Conservation (phyloP, 1,139 yeast genomes). For the Lodderomyces metapsilosis region DNA sequence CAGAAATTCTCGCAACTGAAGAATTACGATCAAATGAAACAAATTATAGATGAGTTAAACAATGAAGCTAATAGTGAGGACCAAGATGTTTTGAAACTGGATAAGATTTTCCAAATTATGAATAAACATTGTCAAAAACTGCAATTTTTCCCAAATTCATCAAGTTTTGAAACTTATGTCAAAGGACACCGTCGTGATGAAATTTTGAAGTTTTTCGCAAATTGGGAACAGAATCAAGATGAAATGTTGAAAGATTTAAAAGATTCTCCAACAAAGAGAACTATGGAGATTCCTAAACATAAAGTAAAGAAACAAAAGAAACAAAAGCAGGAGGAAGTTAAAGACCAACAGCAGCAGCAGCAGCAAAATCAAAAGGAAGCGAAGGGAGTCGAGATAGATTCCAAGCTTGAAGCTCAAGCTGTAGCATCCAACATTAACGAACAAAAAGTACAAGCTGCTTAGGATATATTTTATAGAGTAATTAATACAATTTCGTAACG, state of each 20-base stretch:
- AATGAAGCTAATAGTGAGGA: slow-evolving; percentile 15
- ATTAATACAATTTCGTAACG: not conserved
- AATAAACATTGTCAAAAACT: slow-evolving; percentile 35
- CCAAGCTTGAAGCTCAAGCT: slow-evolving; percentile 1
- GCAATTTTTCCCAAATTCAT: slow-evolving; percentile 16
- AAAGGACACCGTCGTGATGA: slow-evolving; percentile 9
- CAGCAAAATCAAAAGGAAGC: not conserved
- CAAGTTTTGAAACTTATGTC: slow-evolving; percentile 2
- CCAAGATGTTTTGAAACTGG: too few relatives aligned
- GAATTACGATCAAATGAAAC: slow-evolving; percentile 49
- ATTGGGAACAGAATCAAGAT: slow-evolving; percentile 10
- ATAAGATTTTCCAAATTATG: slow-evolving; percentile 25
- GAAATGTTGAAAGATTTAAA: slow-evolving; percentile 13
- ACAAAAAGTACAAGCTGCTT: not conserved
- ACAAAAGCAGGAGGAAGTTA: not conserved
- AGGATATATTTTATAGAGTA: not conserved
- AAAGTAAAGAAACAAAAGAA: slow-evolving; percentile 4
- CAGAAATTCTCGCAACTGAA: slow-evolving; percentile 58
- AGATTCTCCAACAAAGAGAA: slow-evolving; percentile 11
- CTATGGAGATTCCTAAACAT: slow-evolving; percentile 5
- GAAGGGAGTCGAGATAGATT: not conserved
- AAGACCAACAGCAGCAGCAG: slow-evolving; percentile 4
- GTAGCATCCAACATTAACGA: not conserved
- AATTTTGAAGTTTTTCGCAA: slow-evolving; percentile 9
- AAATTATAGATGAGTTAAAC: slow-evolving; percentile 26